Conservation (phyloP, 495 filamentous ascomycete genomes). For the Haplographium delicatum region DNA sequence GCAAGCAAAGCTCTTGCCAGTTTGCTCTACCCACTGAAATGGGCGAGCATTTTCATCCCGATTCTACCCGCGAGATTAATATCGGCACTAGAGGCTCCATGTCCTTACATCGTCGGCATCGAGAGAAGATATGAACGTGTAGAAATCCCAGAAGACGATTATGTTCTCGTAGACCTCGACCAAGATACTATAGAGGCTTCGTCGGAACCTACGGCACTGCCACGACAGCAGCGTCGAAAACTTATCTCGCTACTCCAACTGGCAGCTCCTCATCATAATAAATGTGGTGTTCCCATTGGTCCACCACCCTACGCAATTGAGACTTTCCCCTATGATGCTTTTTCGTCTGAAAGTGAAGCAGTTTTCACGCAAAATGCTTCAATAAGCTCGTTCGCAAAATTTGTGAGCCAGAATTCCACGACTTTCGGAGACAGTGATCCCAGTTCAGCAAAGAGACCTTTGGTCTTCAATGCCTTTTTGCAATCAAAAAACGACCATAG, state of each 20-base stretch:
- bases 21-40: slow-evolving; percentile 84
- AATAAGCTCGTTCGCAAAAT: slow-evolving; percentile 70
- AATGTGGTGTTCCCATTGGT: slow-evolving; percentile 78
- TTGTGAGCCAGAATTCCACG: slow-evolving; percentile 81
- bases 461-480: slow-evolving; percentile 87
- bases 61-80: slow-evolving; percentile 82
- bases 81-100: slow-evolving; percentile 88
- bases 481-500: slow-evolving; percentile 64
- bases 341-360: slow-evolving; percentile 77
- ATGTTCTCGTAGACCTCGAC: slow-evolving; percentile 91
- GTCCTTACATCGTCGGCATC: slow-evolving; percentile 94
- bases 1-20: slow-evolving; percentile 77
- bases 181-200: slow-evolving; percentile 83
- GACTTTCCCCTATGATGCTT: slow-evolving; percentile 82
- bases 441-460: slow-evolving; percentile 36
- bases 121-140: slow-evolving; percentile 90
- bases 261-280: slow-evolving; percentile 83
- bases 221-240: slow-evolving; percentile 85
- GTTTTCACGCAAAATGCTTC: slow-evolving; percentile 67
- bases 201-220: slow-evolving; percentile 63
- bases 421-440: slow-evolving; percentile 69
- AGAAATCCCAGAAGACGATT: slow-evolving; percentile 93
- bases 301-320: slow-evolving; percentile 93
- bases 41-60: slow-evolving; percentile 90
- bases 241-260: slow-evolving; percentile 81